Percentiles rank a stretch among this genome's conserved stretches.
Conservation (phyloP, 1,284 basidiomycete genomes). For the Inonotus obliquus region DNA sequence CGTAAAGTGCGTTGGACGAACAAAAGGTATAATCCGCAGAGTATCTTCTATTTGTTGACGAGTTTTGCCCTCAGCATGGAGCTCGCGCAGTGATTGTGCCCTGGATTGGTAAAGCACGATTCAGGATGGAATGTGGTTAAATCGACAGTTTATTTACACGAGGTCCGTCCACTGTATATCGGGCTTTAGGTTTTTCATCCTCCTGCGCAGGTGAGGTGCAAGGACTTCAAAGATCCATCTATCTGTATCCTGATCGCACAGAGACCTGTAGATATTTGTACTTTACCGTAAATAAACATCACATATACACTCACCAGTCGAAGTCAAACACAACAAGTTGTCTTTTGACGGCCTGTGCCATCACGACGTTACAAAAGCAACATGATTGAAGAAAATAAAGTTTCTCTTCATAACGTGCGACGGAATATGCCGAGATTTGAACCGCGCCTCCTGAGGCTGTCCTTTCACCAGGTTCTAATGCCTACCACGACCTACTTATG, state of each 20-base stretch:
- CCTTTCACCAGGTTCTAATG: constrained; percentile 27
- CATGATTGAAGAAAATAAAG: background rate
- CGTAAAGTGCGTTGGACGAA: constrained; percentile 41
- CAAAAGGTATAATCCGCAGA: constrained; percentile 82
- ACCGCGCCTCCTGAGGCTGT: background rate
- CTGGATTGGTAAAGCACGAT: constrained; percentile 26
- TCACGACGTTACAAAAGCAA: constrained; percentile 17
- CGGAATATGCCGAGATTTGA: constrained; percentile 11
- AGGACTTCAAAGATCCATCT: constrained; percentile 95
- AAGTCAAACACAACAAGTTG: constrained; percentile 96
- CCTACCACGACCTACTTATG: constrained; percentile 43
- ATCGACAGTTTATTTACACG: constrained; percentile 54
- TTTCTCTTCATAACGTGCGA: background rate
- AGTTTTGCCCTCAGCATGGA: constrained; percentile 64
- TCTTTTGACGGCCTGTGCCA: constrained; percentile 41
- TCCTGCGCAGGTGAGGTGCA: constrained; percentile 77
- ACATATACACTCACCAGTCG: constrained; percentile 69
- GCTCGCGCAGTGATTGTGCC: constrained; percentile 68
- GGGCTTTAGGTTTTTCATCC: constrained; percentile 70
- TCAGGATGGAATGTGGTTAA: no score
- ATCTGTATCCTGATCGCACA: constrained; percentile 96
- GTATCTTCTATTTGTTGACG: constrained; percentile 75
- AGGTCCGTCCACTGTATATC: constrained; percentile 91
- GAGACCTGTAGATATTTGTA: constrained; percentile 51
- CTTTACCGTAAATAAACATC: background rate